Percentiles rank a stretch among this genome's conserved stretches.
These are phyloP conservation scores for Termitomyces sp. DNA, from an alignment of 1,284 basidiomycete genomes.

Conservation along the genomic window DNA sequence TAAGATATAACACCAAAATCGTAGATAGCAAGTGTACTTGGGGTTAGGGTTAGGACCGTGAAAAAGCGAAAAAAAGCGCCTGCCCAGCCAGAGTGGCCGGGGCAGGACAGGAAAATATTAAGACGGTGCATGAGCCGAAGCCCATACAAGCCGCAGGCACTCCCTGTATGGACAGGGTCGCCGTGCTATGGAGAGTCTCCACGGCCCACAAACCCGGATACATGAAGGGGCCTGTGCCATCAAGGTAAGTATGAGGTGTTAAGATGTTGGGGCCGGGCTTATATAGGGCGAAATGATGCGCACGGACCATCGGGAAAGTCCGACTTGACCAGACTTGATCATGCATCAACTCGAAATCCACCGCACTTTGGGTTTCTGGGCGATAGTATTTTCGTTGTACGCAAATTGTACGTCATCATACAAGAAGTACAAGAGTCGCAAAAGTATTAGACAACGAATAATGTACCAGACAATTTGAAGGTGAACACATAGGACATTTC, in stretches of 20 bases:
- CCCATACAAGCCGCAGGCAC: constrained; percentile 55
- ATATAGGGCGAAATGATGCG: background rate
- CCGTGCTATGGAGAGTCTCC: constrained; percentile 59
- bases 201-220: constrained; percentile 38
- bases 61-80: constrained; percentile 29
- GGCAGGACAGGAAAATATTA: constrained; percentile 67
- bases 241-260: constrained; percentile 25
- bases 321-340: too few species aligned
- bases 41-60: constrained; percentile 6
- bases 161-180: constrained; percentile 60
- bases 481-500: background rate
- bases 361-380: too few species aligned
- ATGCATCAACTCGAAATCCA: background rate
- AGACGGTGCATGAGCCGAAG: constrained; percentile 65
- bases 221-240: constrained; percentile 38
- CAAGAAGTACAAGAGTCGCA: background rate
- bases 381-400: background rate
- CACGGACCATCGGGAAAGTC: constrained; percentile 8
- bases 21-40: background rate
- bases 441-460: constrained; percentile 1
- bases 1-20: background rate
- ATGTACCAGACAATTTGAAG: background rate
- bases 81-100: constrained; percentile 51
- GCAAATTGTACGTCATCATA: background rate
- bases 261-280: background rate